These are phyloP conservation scores for Vitis hybrid DNA, from an alignment of 177 flowering plant genomes.

Conservation along the genomic window DNA sequence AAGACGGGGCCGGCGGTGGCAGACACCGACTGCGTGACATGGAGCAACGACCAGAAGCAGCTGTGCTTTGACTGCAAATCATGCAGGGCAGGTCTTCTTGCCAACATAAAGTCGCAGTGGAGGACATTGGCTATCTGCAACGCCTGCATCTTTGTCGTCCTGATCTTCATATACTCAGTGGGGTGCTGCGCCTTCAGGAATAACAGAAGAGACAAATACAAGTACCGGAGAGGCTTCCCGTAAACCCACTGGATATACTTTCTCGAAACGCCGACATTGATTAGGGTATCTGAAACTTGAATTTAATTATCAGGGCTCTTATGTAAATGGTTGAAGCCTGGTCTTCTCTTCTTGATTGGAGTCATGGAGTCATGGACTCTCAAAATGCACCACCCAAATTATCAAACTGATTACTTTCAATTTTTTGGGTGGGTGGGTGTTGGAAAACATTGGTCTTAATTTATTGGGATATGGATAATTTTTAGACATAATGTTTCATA, in stretches of 20 bases:
- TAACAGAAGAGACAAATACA: conserved; percentile 14
- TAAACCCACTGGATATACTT: background rate
- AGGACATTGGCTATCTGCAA: conserved; percentile 25
- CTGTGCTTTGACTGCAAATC: conserved; percentile 53
- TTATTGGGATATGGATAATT: too few relatives aligned
- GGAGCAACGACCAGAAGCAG: conserved; percentile 35
- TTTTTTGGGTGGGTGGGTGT: too few relatives aligned
- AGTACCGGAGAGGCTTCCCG: conserved; percentile 16
- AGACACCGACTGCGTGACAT: conserved; percentile 40
- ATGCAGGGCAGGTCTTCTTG: conserved; percentile 47
- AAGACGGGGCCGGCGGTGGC: conserved; percentile 18
- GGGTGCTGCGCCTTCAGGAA: conserved; percentile 40
- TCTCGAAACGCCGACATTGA: too few relatives aligned
- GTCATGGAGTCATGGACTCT: too few relatives aligned
- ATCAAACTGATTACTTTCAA: too few relatives aligned
- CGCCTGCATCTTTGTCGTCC: conserved; percentile 20
- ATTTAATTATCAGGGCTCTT: too few relatives aligned
- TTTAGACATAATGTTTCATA: too few relatives aligned
- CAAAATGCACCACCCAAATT: too few relatives aligned
- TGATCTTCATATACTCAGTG: conserved; percentile 25
- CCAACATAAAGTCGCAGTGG: conserved; percentile 40
- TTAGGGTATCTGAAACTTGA: too few relatives aligned
- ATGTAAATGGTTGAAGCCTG: too few relatives aligned
- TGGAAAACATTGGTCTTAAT: too few relatives aligned
- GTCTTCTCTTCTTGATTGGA: too few relatives aligned